Base-by-base conservation (phyloP, 106 monocot species). In the Dendrobium nobile region DNA sequence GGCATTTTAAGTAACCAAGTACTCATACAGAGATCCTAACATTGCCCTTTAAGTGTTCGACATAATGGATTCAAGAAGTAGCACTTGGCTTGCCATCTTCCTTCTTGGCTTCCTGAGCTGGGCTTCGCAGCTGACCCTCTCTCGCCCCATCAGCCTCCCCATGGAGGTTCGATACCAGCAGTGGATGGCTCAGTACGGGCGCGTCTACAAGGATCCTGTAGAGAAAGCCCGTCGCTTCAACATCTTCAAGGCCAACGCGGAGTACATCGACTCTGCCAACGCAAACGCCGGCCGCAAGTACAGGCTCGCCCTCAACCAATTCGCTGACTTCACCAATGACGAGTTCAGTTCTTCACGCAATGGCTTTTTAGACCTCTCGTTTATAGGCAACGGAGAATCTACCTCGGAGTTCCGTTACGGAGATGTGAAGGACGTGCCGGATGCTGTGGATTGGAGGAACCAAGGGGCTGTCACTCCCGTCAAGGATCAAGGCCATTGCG, bases 291-390 rank as follows among this genome's bases (percentile, higher is more conserved):
- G 84, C 84, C 81, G 48, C 11, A 81, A 87, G 3, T 92, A 84
- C 86, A 61, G 55, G 18, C 79, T 95, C 10, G 95, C 88, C 6
- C 73, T 92, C 24, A 95, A 88, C 82, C 83, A 85, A 4, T 95
- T 95, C 82, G 95, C 95, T 22, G 95, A 95, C 56, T 80, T 92
- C 42, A 95, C 88, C 13, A 90, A 95, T 77, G 90, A 92, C 79
- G 95, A 5, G 70, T 78, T 15, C 56, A 26, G 33, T 92, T 83
- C 64, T 83, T 90, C 10, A 48, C 48, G 9, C 2, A 48, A 9
- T 48, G 92, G 90, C 67, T 3, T 47, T 73, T 72, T 72, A 47
- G 20, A 37, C 4, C 33, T 51, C 42, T 75, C 8, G 1, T 10
- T 41, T 41, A 13, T 20, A 22, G 24, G 80, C 43, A 78, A 84